Percentiles rank a stretch among this genome's conserved stretches.
These are phyloP conservation scores for Dryas drummondii DNA, from an alignment of 306 rosid species.

Conservation along the genomic window DNA sequence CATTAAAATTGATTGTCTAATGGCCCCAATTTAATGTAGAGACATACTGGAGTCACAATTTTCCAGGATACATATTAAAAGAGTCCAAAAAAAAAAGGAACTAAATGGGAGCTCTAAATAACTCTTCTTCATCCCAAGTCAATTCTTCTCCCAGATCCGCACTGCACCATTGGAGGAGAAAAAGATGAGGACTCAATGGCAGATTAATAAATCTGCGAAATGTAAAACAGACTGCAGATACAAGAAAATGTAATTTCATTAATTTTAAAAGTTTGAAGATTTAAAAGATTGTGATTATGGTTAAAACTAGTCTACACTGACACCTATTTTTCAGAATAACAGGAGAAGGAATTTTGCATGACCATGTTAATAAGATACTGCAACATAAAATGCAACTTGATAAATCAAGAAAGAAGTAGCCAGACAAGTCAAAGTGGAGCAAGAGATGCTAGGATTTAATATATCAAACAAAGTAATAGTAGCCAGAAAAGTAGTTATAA, in stretches of 20 bases:
- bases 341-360: too few relatives aligned
- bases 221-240: not conserved
- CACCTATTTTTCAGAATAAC: too few relatives aligned
- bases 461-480: too few relatives aligned
- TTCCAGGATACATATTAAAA: not conserved
- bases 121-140: slow-evolving; percentile 6
- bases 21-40: too few relatives aligned
- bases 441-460: not conserved
- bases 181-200: not conserved
- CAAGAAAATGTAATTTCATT: too few relatives aligned
- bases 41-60: slow-evolving; percentile 1
- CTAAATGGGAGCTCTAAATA: not conserved
- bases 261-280: too few relatives aligned
- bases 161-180: not conserved
- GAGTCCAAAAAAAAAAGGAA: not conserved
- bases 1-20: not conserved
- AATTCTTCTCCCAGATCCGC: not conserved
- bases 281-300: too few relatives aligned
- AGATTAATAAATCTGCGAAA: not conserved
- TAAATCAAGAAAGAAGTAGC: not conserved
- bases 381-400: not conserved
- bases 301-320: too few relatives aligned
- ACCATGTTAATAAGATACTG: too few relatives aligned
- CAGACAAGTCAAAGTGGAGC: not conserved
- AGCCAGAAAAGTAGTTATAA: too few relatives aligned